These are phyloP conservation scores for Tulasnella sp. DNA, from an alignment of 768 basidiomycete species.

Conservation along the genomic window DNA sequence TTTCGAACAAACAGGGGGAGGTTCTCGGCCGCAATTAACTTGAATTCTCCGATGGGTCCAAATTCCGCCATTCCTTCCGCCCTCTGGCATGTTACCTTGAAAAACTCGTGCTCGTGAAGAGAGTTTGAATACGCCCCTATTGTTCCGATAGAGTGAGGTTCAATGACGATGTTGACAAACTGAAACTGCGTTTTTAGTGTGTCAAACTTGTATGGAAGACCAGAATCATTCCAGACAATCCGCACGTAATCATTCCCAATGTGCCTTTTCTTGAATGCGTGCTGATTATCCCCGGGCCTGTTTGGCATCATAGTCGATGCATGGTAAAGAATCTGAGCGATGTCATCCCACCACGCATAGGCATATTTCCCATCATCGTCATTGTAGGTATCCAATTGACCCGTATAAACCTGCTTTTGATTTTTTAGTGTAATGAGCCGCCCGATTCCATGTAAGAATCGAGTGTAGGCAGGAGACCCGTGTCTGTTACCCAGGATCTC, in stretches of 20 bases:
- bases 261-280: slow-evolving; percentile 81
- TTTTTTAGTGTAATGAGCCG: slow-evolving; percentile 77
- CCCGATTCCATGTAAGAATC: slow-evolving; percentile 84
- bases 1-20: slow-evolving; percentile 82
- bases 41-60: slow-evolving; percentile 83
- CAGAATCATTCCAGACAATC: slow-evolving; percentile 97
- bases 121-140: slow-evolving; percentile 78
- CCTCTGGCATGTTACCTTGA: slow-evolving; percentile 84
- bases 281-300: slow-evolving; percentile 47
- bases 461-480: slow-evolving; percentile 89
- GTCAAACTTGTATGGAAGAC: slow-evolving; percentile 76
- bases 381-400: slow-evolving; percentile 59
- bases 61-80: slow-evolving; percentile 89
- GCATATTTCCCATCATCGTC: slow-evolving; percentile 93
- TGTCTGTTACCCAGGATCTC: slow-evolving; percentile 84
- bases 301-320: slow-evolving; percentile 97
- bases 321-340: slow-evolving; percentile 88
- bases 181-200: slow-evolving; percentile 89
- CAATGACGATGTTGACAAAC: slow-evolving; percentile 93
- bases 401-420: slow-evolving; percentile 84
- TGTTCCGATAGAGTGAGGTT: slow-evolving; percentile 76
- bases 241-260: slow-evolving; percentile 96
- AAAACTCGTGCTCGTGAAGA: slow-evolving; percentile 84
- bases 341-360: slow-evolving; percentile 99
- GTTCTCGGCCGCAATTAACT: slow-evolving; percentile 79